Percentiles rank a stretch among this genome's conserved stretches.
These are phyloP conservation scores for Elaeagnus macrophylla DNA, from an alignment of 306 rosid genomes.

Conservation along the genomic window DNA sequence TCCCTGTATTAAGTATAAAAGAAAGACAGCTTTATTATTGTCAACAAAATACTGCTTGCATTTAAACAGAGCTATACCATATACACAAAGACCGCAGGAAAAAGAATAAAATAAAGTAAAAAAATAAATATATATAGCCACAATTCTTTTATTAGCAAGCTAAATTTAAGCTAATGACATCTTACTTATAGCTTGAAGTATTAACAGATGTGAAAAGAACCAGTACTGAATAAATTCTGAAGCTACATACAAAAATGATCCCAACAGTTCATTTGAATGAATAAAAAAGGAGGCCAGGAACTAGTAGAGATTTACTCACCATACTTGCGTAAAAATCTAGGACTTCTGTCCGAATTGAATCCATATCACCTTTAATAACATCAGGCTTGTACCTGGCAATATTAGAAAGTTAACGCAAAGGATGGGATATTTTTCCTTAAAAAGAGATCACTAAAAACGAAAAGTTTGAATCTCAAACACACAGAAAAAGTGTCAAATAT, in stretches of 20 bases:
- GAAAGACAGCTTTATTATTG: conserved; percentile 19
- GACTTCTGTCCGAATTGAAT: conserved; percentile 71
- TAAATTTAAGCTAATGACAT: too few relatives aligned
- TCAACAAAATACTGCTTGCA: conserved; percentile 12
- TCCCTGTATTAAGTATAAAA: conserved; percentile 53
- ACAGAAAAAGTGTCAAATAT: too few relatives aligned
- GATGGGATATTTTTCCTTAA: too few relatives aligned
- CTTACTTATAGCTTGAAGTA: too few relatives aligned
- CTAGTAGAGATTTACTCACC: conserved; percentile 33
- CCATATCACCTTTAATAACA: conserved; percentile 90
- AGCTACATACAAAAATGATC: not conserved
- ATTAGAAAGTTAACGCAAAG: conserved; percentile 14
- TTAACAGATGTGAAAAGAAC: too few relatives aligned
- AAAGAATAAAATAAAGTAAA: too few relatives aligned
- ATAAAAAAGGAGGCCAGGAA: not conserved
- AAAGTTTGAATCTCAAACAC: too few relatives aligned
- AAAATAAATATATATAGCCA: too few relatives aligned
- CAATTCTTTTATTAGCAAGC: too few relatives aligned
- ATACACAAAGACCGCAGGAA: conserved; percentile 10
- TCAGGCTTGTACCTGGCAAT: conserved; percentile 76
- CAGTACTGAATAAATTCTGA: too few relatives aligned
- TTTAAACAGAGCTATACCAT: not conserved
- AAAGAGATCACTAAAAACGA: too few relatives aligned
- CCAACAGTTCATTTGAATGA: not conserved
- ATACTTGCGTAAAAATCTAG: conserved; percentile 50